phyloP scores from a whole-genome alignment of 2,329 filamentous ascomycete species.

The Sphaceloma murrayae region DNA sequence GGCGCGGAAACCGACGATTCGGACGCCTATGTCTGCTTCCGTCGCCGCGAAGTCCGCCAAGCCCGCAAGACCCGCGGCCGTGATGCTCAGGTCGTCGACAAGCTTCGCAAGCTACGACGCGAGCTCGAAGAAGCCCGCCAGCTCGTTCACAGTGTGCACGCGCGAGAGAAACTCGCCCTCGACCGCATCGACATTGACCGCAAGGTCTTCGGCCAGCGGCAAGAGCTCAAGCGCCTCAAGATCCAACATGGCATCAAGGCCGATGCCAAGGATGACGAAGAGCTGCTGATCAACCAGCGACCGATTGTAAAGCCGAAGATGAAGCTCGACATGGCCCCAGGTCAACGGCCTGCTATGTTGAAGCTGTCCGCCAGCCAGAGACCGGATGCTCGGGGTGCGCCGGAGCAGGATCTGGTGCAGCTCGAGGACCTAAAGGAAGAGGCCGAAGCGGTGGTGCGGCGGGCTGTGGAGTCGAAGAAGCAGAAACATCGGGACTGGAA shows the following conservation, averaged over 20 bases:
- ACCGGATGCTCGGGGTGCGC: slow-evolving; percentile 53
- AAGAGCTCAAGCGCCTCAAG: slow-evolving; percentile 78
- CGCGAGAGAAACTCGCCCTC: slow-evolving; percentile 70
- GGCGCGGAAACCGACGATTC: slow-evolving; percentile 90
- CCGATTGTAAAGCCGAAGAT: slow-evolving; percentile 42
- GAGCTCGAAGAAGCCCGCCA: slow-evolving; percentile 85
- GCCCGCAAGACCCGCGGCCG: slow-evolving; percentile 89
- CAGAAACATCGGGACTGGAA: slow-evolving; percentile 89
- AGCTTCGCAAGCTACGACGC: slow-evolving; percentile 79
- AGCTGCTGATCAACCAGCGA: slow-evolving; percentile 82
- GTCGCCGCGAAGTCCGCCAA: slow-evolving; percentile 84
- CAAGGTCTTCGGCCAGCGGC: slow-evolving; percentile 72
- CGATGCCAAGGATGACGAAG: slow-evolving; percentile 83
- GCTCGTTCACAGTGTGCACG: slow-evolving; percentile 65
- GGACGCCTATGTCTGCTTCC: slow-evolving; percentile 97
- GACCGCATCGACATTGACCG: slow-evolving; percentile 67
- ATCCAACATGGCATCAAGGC: slow-evolving; percentile 68
- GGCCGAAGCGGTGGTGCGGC: slow-evolving; percentile 69
- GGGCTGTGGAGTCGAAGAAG: slow-evolving; percentile 77
- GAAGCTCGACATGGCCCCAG: slow-evolving; percentile 45
- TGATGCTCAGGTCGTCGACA: slow-evolving; percentile 89
- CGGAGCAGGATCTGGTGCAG: slow-evolving; percentile 69
- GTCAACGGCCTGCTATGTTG: slow-evolving; percentile 54
- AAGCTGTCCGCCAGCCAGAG: slow-evolving; percentile 40
- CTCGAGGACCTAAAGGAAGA: slow-evolving; percentile 70